phyloP scores from a whole-genome alignment of 2,329 filamentous ascomycete genomes.

The Sclerotinia trifoliorum region DNA sequence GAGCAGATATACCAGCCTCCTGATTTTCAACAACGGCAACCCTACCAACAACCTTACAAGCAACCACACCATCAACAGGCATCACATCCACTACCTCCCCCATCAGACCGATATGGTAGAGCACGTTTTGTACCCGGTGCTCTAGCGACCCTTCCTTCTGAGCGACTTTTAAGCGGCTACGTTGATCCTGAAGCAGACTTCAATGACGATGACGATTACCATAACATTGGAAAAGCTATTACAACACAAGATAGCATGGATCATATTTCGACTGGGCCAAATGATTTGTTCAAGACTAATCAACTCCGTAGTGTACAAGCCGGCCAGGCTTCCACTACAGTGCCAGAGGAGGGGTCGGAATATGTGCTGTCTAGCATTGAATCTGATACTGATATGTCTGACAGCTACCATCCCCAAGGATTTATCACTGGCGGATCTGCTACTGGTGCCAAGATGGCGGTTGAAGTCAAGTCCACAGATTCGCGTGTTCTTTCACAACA shows the following conservation, averaged over 20 bases:
- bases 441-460: not conserved
- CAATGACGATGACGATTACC: conserved; percentile 15
- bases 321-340: not conserved
- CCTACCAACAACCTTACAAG: conserved; percentile 14
- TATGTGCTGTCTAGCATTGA: conserved; percentile 19
- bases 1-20: conserved; percentile 26
- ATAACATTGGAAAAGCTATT: conserved; percentile 22
- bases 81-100: not conserved
- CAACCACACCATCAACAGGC: conserved; percentile 21
- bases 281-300: conserved; percentile 8
- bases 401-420: not conserved
- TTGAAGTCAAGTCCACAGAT: conserved; percentile 14
- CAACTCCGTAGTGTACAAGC: not conserved
- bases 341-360: conserved; percentile 12
- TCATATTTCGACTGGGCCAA: not conserved
- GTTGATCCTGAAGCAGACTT: conserved; percentile 27
- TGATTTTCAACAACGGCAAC: not conserved
- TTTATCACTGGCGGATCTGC: not conserved
- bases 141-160: conserved; percentile 47
- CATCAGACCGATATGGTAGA: conserved; percentile 36
- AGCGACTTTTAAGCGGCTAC: conserved; percentile 44
- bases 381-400: conserved; percentile 12
- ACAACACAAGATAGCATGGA: conserved; percentile 20
- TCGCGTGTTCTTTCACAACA: conserved; percentile 3
- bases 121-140: conserved; percentile 44